phyloP scores from a whole-genome alignment of 805 yeast genomes.

The Teunomyces atbi region DNA sequence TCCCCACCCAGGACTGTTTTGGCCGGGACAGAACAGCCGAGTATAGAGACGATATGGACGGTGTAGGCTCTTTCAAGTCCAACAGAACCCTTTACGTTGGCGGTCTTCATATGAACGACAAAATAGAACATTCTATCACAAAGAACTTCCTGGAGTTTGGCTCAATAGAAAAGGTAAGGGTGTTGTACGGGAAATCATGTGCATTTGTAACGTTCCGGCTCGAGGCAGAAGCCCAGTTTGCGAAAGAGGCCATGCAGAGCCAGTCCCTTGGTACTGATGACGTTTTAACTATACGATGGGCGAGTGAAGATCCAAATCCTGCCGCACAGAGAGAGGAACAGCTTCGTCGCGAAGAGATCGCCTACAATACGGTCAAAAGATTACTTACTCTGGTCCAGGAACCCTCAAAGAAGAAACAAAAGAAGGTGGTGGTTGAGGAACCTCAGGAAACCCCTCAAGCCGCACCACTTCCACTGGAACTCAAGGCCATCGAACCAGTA shows the following conservation, averaged over 20 bases:
- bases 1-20: constrained; percentile 80
- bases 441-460: constrained; percentile 10
- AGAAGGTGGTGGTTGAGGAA: constrained; percentile 19
- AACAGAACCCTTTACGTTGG: constrained; percentile 81
- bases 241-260: constrained; percentile 89
- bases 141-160: constrained; percentile 74
- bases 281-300: constrained; percentile 77
- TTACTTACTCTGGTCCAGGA: constrained; percentile 32
- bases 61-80: constrained; percentile 77
- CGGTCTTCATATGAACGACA: constrained; percentile 42
- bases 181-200: constrained; percentile 59
- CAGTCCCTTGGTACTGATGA: constrained; percentile 65
- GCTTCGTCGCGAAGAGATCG: constrained; percentile 48
- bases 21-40: constrained; percentile 84
- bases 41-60: constrained; percentile 91
- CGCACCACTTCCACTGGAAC: constrained; percentile 11
- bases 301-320: constrained; percentile 84
- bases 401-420: constrained; percentile 12
- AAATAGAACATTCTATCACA: constrained; percentile 32
- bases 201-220: constrained; percentile 73
- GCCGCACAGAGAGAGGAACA: constrained; percentile 51
- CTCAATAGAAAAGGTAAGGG: constrained; percentile 61
- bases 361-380: constrained; percentile 51
- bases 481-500: constrained; percentile 2
- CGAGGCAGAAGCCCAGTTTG: constrained; percentile 86